These are phyloP conservation scores for Wickerhamiella azyma DNA, from an alignment of 805 yeast genomes.

Conservation along the genomic window DNA sequence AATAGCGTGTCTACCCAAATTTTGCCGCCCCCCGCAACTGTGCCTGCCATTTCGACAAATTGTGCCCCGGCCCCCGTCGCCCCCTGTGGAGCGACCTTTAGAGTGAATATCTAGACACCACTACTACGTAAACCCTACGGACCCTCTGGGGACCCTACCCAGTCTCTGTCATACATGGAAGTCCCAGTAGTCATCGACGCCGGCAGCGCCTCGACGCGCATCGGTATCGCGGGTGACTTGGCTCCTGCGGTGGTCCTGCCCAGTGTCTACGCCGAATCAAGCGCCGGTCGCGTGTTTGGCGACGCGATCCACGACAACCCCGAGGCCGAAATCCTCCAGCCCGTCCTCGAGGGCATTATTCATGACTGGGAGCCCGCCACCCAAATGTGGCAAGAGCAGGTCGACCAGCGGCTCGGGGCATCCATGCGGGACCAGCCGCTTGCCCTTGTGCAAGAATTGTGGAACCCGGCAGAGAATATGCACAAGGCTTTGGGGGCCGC, in stretches of 20 bases:
- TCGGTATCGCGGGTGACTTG: slow-evolving; percentile 89
- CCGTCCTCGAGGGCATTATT: slow-evolving; percentile 21
- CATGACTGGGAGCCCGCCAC: slow-evolving; percentile 76
- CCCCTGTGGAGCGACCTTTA: no score
- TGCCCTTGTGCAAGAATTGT: slow-evolving; percentile 71
- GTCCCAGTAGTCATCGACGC: slow-evolving; percentile 84
- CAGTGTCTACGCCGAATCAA: slow-evolving; percentile 41
- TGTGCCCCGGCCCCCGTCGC: no score
- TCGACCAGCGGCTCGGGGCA: slow-evolving; percentile 40
- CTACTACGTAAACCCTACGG: no score
- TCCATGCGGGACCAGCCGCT: slow-evolving; percentile 61
- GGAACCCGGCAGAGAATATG: slow-evolving; percentile 61
- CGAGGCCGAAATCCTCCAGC: slow-evolving; percentile 17
- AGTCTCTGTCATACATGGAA: slow-evolving; percentile 42
- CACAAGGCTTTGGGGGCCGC: slow-evolving; percentile 55
- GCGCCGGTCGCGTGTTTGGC: slow-evolving; percentile 19
- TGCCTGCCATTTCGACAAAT: no score
- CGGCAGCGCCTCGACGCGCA: slow-evolving; percentile 67
- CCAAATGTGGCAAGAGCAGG: slow-evolving; percentile 49
- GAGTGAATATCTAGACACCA: no score
- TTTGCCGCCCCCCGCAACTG: no score
- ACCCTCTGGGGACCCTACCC: no score
- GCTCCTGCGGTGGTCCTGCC: slow-evolving; percentile 65
- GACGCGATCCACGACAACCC: slow-evolving; percentile 13
- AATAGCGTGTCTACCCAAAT: no score